Conservation (phyloP, 495 filamentous ascomycete genomes). For the Neurospora tetraspora region DNA sequence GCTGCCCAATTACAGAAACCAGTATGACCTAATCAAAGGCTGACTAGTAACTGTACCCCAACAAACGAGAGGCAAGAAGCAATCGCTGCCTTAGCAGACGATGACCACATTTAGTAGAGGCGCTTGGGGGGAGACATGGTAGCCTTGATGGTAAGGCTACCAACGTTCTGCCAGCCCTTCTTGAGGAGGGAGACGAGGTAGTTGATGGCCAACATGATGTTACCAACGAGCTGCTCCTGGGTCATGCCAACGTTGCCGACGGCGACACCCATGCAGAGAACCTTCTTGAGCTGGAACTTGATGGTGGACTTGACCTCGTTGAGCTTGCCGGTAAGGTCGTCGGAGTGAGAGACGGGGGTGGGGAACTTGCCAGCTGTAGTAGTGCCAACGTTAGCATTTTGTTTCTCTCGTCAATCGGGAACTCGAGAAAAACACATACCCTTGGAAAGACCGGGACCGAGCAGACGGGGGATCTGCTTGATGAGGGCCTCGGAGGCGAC, state of each 20-base stretch:
- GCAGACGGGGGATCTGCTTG: slow-evolving; percentile 99
- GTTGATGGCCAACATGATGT: slow-evolving; percentile 97
- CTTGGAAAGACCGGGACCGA: slow-evolving; percentile 97
- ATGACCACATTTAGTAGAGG: slow-evolving; percentile 58
- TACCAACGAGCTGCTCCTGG: slow-evolving; percentile 88
- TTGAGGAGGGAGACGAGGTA: slow-evolving; percentile 97
- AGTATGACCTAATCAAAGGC: not conserved
- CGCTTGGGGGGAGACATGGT: slow-evolving; percentile 97
- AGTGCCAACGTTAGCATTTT: slow-evolving; percentile 10
- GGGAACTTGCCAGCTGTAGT: slow-evolving; percentile 92
- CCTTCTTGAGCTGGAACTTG: slow-evolving; percentile 99
- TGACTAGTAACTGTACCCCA: not conserved
- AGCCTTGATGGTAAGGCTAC: slow-evolving; percentile 97
- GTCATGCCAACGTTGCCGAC: slow-evolving; percentile 97
- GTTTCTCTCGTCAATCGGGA: not conserved
- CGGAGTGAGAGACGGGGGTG: slow-evolving; percentile 88
- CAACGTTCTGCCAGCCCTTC: slow-evolving; percentile 99
- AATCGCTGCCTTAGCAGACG: not conserved
- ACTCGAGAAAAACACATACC: slow-evolving; percentile 44
- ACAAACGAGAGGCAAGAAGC: not conserved
- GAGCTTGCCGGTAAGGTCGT: slow-evolving; percentile 88
- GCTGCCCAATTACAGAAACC: not conserved
- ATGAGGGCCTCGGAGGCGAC: slow-evolving; percentile 90
- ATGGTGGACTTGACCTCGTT: slow-evolving; percentile 99
- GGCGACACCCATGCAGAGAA: slow-evolving; percentile 97